Base-by-base conservation (phyloP, 176 grass and related monocot genomes). In the Elymus sibiricus region DNA sequence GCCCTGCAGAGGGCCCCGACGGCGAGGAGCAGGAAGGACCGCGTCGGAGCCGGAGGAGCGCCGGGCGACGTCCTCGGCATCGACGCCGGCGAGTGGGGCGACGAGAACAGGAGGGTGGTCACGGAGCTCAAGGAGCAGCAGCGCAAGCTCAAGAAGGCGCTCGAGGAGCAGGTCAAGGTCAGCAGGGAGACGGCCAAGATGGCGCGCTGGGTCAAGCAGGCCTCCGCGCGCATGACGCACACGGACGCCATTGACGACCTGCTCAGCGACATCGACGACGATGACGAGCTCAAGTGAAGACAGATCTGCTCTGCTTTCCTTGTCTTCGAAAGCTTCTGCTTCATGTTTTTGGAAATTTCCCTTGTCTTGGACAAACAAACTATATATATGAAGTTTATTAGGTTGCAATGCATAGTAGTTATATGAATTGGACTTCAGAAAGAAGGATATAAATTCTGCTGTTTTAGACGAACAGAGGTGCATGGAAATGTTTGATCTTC, bases 151-250 rank as follows among this genome's bases (percentile, higher is more conserved):
- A 92, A 94, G 79, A 94, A 94, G 97, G 92, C 76, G 29, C 84
- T 98, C 12, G 80, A 94, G 78, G 88, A 98, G 79, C 97, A 98
- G 86, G 93, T 89, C 22, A 91, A 90, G 88, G 84, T 91, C 56
- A 88, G 61, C 80, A 90, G 62, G 87, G 97, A 98, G 90, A 86
- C 94, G 0, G 92, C 88, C 81, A 91, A 94, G 88, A 92, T 98
- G 82, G 94, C 93, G 59, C 85, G 31, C 2, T 86, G 60, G 88
- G 88, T 90, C 80, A 92, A 91, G 82, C 90, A 95, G 59, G 90
- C 91, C 2, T 98, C 97, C 11, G 86, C 88, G 32, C 90, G 90
- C 74, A 98, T 98, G 97, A 94, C 86, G 2, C 82, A 89, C 11
- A 74, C 71, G 0, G 85, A 29, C 17, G 90, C 87, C 81, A 89